Evolutionary conservation across 768 basidiomycete species (phyloP).

Genomic region (Lactarius deliciosus): DNA sequence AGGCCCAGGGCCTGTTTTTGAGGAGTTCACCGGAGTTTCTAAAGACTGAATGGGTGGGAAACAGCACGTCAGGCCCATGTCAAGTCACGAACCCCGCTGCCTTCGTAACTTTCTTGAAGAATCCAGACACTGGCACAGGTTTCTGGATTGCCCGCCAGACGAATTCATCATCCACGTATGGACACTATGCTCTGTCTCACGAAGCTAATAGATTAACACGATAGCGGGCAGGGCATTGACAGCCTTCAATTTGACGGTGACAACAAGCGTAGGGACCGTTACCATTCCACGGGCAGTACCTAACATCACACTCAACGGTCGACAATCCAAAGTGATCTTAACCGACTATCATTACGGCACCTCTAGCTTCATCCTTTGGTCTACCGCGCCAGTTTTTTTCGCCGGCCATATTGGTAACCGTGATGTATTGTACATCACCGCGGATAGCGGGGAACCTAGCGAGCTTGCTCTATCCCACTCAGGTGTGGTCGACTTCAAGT

Average conservation of each 20-base stretch:
- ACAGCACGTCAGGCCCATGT: slow-evolving; percentile 52
- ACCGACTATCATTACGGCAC: slow-evolving; percentile 71
- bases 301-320: slow-evolving; percentile 59
- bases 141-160: slow-evolving; percentile 73
- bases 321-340: slow-evolving; percentile 72
- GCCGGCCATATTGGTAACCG: slow-evolving; percentile 48
- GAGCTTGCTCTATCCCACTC: slow-evolving; percentile 37
- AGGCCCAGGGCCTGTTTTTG: slow-evolving; percentile 74
- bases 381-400: slow-evolving; percentile 73
- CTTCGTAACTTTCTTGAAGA: slow-evolving; percentile 62
- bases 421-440: slow-evolving; percentile 45
- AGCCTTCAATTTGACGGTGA: slow-evolving; percentile 60
- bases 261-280: slow-evolving; percentile 50
- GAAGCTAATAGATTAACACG: background rate
- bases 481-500: slow-evolving; percentile 38
- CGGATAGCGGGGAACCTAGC: slow-evolving; percentile 36
- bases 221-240: slow-evolving; percentile 41
- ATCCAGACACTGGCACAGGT: slow-evolving; percentile 62
- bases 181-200: slow-evolving; percentile 9
- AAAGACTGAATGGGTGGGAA: slow-evolving; percentile 74
- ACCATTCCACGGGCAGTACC: slow-evolving; percentile 55
- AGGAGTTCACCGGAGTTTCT: slow-evolving; percentile 77
- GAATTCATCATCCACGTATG: slow-evolving; percentile 66
- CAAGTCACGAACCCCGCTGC: slow-evolving; percentile 45
- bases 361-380: slow-evolving; percentile 57